Evolutionary conservation across 1,139 yeast species (phyloP).

Genomic region (Debaryomyces robertsiae): DNA sequence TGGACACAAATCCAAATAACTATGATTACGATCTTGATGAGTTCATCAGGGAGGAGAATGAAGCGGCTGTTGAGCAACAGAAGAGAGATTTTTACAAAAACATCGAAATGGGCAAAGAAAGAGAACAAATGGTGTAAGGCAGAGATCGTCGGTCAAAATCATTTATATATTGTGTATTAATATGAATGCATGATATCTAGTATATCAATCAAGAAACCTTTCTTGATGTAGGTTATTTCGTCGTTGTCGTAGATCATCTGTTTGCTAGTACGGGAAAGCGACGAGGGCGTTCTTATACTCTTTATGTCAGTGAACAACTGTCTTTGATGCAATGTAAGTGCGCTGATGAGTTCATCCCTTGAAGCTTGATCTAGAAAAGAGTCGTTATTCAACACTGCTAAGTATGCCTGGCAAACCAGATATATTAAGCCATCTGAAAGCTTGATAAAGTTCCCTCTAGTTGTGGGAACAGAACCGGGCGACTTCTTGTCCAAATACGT

Average conservation of each 20-base stretch:
- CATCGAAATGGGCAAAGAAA: conserved; percentile 32
- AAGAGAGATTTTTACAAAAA: conserved; percentile 29
- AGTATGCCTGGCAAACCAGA: conserved; percentile 18
- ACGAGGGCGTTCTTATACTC: conserved; percentile 11
- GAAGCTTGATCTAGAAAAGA: conserved; percentile 4
- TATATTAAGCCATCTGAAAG: conserved; percentile 23
- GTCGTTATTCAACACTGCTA: conserved; percentile 16
- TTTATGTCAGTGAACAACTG: conserved; percentile 16
- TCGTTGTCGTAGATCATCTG: conserved; percentile 23
- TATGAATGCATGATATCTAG: conserved; percentile 12
- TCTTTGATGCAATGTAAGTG: conserved; percentile 14
- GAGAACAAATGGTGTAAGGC: conserved; percentile 33
- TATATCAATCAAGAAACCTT: conserved; percentile 26
- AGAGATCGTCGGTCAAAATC: neutral
- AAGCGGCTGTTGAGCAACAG: conserved; percentile 23
- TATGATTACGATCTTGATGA: conserved; percentile 36
- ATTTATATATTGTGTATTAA: conserved; percentile 4
- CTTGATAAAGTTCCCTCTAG: conserved; percentile 26
- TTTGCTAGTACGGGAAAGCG: conserved; percentile 8
- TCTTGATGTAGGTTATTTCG: conserved; percentile 27
- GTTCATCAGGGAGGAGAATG: conserved; percentile 32
- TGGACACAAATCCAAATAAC: conserved; percentile 39
- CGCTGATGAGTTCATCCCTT: conserved; percentile 14
- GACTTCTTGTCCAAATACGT: conserved; percentile 13
- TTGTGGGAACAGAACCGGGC: conserved; percentile 13